phyloP scores from a whole-genome alignment of 345 rosid species.

The Ceriops zippeliana region DNA sequence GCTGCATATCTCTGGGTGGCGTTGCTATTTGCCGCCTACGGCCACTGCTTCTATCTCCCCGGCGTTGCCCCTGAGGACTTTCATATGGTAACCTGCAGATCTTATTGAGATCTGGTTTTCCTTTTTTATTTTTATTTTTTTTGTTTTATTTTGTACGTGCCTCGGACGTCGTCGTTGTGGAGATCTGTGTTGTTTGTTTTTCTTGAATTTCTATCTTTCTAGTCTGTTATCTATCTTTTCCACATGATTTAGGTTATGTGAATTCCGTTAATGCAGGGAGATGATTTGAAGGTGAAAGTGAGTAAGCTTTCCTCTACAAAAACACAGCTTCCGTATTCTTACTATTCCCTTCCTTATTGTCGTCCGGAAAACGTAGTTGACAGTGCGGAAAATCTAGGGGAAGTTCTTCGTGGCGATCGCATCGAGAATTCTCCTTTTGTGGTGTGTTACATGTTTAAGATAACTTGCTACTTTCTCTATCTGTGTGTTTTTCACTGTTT shows the following conservation, averaged over 20 bases:
- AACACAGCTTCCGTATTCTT: conserved; percentile 89
- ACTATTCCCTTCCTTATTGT: conserved; percentile 70
- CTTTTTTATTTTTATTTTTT: not conserved
- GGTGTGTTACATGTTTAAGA: conserved; percentile 30
- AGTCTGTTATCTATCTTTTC: not conserved
- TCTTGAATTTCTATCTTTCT: not conserved
- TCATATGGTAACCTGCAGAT: conserved; percentile 33
- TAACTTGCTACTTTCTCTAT: not conserved
- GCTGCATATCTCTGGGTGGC: conserved; percentile 14
- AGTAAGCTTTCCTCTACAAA: conserved; percentile 84
- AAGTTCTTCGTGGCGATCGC: conserved; percentile 90
- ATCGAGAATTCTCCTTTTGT: conserved; percentile 86
- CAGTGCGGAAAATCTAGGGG: conserved; percentile 91
- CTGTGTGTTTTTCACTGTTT: not conserved
- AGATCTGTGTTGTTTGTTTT: not conserved
- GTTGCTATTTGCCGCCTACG: conserved; percentile 18
- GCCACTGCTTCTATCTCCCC: conserved; percentile 63
- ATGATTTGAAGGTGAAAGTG: conserved; percentile 80
- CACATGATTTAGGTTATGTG: conserved; percentile 3
- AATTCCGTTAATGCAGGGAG: conserved; percentile 46
- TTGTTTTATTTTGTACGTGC: not conserved
- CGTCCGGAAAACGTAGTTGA: conserved; percentile 59
- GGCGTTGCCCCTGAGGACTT: conserved; percentile 77
- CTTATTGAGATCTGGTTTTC: not conserved
- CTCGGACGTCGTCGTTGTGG: no score